Percentiles rank a stretch among this genome's conserved stretches.
Evolutionary conservation across 2,329 filamentous ascomycete genomes (phyloP).

Genomic region (Cercospora berteroae): DNA sequence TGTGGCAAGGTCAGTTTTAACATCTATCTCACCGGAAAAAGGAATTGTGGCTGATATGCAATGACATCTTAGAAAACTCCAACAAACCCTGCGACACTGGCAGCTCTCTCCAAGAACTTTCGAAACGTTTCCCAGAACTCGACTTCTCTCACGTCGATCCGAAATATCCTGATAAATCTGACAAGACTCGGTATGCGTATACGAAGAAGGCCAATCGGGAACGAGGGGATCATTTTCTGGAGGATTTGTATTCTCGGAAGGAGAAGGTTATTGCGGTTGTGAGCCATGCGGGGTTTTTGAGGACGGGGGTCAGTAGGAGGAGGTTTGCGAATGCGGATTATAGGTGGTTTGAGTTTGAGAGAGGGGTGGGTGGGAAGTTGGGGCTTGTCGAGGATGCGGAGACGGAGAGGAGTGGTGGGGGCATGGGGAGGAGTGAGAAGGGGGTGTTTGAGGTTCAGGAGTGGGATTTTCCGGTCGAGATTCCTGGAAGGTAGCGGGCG

Average conservation of each 20-base stretch:
- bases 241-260: slow-evolving; percentile 51
- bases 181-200: slow-evolving; percentile 52
- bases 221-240: slow-evolving; percentile 54
- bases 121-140: slow-evolving; percentile 53
- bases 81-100: slow-evolving; percentile 62
- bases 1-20: slow-evolving; percentile 54
- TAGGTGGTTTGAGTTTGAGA: slow-evolving; percentile 22
- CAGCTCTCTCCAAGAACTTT: slow-evolving; percentile 46
- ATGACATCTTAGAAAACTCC: slow-evolving; percentile 41
- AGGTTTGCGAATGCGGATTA: slow-evolving; percentile 27
- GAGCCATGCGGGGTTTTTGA: slow-evolving; percentile 25
- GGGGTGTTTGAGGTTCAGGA: slow-evolving; percentile 22
- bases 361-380: slow-evolving; percentile 3
- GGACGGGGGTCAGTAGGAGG: slow-evolving; percentile 20
- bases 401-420: slow-evolving; percentile 21
- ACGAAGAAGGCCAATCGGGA: slow-evolving; percentile 53
- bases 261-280: slow-evolving; percentile 65
- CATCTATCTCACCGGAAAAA: slow-evolving; percentile 40
- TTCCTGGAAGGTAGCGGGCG: not conserved
- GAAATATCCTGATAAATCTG: slow-evolving; percentile 62
- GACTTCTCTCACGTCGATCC: slow-evolving; percentile 59
- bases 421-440: slow-evolving; percentile 24
- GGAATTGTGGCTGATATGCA: not conserved
- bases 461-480: slow-evolving; percentile 20
- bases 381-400: slow-evolving; percentile 19